Conservation (phyloP, 257 asterid species). For the Primulina huaijiensis region DNA sequence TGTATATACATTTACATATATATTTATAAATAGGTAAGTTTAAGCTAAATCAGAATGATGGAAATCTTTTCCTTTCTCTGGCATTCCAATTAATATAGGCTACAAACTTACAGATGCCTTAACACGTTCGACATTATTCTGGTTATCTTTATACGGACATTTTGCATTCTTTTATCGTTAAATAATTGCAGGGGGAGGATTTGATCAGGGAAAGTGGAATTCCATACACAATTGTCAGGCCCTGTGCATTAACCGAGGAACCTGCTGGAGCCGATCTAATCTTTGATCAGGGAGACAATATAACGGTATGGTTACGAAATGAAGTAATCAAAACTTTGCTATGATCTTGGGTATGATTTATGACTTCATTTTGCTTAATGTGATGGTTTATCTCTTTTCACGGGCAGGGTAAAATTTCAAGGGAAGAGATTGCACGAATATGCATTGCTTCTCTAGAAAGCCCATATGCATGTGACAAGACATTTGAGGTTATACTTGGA, state of each 20-base stretch:
- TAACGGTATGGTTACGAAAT: constrained; percentile 51
- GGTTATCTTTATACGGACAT: constrained; percentile 1
- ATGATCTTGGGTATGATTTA: background rate
- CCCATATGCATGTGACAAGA: constrained; percentile 84
- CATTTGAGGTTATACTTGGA: constrained; percentile 63
- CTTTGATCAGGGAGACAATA: constrained; percentile 93
- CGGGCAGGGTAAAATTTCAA: constrained; percentile 77
- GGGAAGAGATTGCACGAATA: constrained; percentile 90
- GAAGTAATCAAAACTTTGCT: background rate
- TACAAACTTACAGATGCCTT: too few species aligned
- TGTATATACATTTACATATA: background rate
- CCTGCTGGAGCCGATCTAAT: constrained; percentile 98
- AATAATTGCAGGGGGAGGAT: constrained; percentile 71
- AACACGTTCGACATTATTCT: background rate
- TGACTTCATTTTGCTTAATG: constrained; percentile 11
- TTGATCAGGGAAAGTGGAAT: constrained; percentile 83
- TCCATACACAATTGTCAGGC: constrained; percentile 85
- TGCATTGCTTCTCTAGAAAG: constrained; percentile 87
- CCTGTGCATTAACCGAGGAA: constrained; percentile 97
- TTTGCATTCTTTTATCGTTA: constrained; percentile 12
- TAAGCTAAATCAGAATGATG: background rate
- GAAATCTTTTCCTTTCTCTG: background rate
- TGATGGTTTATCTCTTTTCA: background rate
- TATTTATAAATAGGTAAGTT: background rate
- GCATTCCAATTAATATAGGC: too few species aligned